phyloP scores from a whole-genome alignment of 331 rosid species.

The Malus hybrid region DNA sequence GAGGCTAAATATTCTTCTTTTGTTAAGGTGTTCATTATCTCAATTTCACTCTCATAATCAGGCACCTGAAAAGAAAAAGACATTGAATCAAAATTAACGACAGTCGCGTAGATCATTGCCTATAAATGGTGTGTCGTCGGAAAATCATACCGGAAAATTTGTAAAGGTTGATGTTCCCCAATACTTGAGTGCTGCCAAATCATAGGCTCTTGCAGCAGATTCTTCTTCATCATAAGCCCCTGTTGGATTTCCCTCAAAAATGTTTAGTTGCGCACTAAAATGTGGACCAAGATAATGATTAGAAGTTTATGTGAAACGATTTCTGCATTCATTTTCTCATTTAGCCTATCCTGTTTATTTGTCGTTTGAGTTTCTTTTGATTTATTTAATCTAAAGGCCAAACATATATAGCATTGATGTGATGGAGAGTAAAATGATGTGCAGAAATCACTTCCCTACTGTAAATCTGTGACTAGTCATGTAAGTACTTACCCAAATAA shows the following conservation, averaged over 20 bases:
- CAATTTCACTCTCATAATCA: constrained; percentile 55
- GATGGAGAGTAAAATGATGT: not conserved
- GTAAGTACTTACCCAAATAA: not conserved
- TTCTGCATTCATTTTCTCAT: not conserved
- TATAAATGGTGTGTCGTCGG: not conserved
- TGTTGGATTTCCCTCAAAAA: constrained; percentile 5
- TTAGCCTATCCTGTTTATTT: not conserved
- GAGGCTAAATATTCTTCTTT: constrained; percentile 71
- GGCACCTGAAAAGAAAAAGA: constrained; percentile 28
- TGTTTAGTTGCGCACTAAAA: constrained; percentile 1
- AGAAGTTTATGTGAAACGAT: not conserved
- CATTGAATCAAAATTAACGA: not conserved
- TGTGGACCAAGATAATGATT: not conserved
- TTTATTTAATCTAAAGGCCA: not conserved
- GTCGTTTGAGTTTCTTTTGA: not conserved
- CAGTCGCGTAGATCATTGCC: not conserved
- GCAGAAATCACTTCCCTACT: not conserved
- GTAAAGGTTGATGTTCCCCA: constrained; percentile 69
- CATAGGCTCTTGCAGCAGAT: constrained; percentile 75
- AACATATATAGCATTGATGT: not conserved
- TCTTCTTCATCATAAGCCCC: constrained; percentile 81
- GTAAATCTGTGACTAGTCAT: not conserved
- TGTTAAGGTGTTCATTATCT: constrained; percentile 46
- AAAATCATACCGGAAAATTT: constrained; percentile 46
- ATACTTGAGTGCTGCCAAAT: constrained; percentile 68